These are phyloP conservation scores for Botrytis paeoniae DNA, from an alignment of 2,329 filamentous ascomycete species.

Conservation along the genomic window DNA sequence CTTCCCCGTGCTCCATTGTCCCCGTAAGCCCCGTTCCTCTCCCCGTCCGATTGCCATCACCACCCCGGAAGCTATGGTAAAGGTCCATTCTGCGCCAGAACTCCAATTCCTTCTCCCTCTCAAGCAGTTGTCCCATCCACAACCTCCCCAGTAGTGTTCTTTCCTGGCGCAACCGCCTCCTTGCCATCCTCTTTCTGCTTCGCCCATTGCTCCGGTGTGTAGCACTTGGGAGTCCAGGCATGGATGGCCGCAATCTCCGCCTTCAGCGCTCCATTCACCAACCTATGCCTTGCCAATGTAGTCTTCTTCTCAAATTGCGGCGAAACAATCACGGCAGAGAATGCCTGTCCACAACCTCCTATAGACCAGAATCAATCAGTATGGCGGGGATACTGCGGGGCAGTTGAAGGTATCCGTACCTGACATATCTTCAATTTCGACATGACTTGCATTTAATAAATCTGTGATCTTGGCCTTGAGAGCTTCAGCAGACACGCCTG, in stretches of 20 bases:
- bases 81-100: constrained; percentile 6
- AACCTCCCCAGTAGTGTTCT: constrained; percentile 36
- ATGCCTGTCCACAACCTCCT: constrained; percentile 71
- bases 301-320: constrained; percentile 57
- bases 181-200: constrained; percentile 48
- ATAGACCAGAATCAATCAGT: constrained; percentile 18
- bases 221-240: constrained; percentile 74
- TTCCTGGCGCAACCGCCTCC: constrained; percentile 33
- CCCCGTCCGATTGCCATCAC: background rate
- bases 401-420: constrained; percentile 53
- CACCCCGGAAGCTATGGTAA: constrained; percentile 4
- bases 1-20: background rate
- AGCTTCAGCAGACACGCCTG: constrained; percentile 68
- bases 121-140: constrained; percentile 36
- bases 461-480: constrained; percentile 67
- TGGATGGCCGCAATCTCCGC: constrained; percentile 71
- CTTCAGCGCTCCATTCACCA: constrained; percentile 67
- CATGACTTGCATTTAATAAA: constrained; percentile 70
- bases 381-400: constrained; percentile 21
- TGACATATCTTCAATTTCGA: constrained; percentile 88
- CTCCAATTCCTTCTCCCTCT: constrained; percentile 16
- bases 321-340: constrained; percentile 65
- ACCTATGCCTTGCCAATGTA: constrained; percentile 63
- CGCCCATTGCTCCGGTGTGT: constrained; percentile 72
- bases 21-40: background rate